A percentile compares a stretch with the other conserved stretches of the same genome.
Evolutionary conservation across 768 basidiomycete genomes (phyloP).

Genomic region (Hydnomerulius pinastri): DNA sequence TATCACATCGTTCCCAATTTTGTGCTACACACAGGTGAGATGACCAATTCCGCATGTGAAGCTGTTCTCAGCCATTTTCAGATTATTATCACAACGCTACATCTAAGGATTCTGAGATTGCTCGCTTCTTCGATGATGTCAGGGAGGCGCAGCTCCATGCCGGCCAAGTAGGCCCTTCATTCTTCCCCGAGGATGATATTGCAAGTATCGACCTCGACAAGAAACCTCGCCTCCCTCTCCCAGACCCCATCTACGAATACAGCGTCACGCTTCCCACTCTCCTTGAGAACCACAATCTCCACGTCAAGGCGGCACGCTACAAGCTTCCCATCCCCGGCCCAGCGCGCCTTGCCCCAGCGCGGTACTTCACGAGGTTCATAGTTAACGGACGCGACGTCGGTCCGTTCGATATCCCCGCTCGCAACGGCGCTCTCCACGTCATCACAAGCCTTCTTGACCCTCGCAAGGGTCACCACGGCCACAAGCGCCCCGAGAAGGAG

Average conservation of each 20-base stretch:
- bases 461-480: constrained; percentile 18
- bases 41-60: background rate
- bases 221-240: constrained; percentile 1
- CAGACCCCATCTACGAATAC: constrained; percentile 35
- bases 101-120: background rate
- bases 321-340: constrained; percentile 42
- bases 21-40: constrained; percentile 52
- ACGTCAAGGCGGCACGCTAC: constrained; percentile 50
- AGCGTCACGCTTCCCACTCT: constrained; percentile 44
- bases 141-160: background rate
- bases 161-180: background rate
- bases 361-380: constrained; percentile 38
- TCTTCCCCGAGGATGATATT: background rate
- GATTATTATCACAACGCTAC: constrained; percentile 15
- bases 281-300: constrained; percentile 43
- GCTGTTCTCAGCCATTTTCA: background rate
- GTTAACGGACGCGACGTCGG: constrained; percentile 42
- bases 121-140: background rate
- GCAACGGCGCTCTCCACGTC: constrained; percentile 62
- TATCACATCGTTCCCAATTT: constrained; percentile 57
- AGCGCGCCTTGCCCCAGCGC: constrained; percentile 34
- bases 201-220: background rate
- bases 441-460: constrained; percentile 46
- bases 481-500: background rate
- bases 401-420: constrained; percentile 48